These are phyloP conservation scores for Pseudopediastrum boryanum DNA, from an alignment of 139 green algal species.

Conservation along the genomic window DNA sequence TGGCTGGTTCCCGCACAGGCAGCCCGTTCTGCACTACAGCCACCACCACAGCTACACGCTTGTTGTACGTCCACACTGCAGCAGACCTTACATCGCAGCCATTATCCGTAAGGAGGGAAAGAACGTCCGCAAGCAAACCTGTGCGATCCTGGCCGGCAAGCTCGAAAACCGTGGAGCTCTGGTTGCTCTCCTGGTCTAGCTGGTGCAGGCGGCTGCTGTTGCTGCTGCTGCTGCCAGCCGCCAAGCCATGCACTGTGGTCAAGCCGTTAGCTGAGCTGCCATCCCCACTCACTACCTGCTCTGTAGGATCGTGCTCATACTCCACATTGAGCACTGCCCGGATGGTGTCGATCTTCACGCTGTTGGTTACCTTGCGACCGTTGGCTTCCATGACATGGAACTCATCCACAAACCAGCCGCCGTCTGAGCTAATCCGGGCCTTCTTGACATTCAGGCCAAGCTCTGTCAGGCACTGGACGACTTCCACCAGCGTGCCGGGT, in stretches of 20 bases:
- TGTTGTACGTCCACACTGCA: constrained; percentile 81
- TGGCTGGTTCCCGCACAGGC: constrained; percentile 65
- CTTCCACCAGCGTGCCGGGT: constrained; percentile 94
- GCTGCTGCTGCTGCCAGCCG: neutral
- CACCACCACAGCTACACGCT: constrained; percentile 82
- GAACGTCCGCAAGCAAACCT: constrained; percentile 87
- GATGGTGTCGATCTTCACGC: constrained; percentile 81
- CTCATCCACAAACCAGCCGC: constrained; percentile 97
- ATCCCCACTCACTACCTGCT: neutral
- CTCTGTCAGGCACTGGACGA: constrained; percentile 96
- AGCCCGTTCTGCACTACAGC: constrained; percentile 65
- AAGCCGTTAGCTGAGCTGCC: neutral
- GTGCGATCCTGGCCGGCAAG: constrained; percentile 80
- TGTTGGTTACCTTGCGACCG: constrained; percentile 72
- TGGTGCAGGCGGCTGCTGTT: neutral
- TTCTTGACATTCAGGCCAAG: constrained; percentile 84
- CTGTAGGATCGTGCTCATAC: constrained; percentile 14
- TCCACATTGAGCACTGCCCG: constrained; percentile 41
- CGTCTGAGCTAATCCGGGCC: constrained; percentile 90
- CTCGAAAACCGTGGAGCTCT: constrained; percentile 85
- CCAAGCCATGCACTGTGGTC: neutral
- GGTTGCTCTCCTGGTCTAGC: neutral
- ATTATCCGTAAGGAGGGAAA: constrained; percentile 78
- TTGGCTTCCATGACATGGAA: constrained; percentile 37
- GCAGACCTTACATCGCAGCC: constrained; percentile 79